These are phyloP conservation scores for Suhomyces maxii DNA, from an alignment of 1,139 yeast genomes.

Conservation along the genomic window DNA sequence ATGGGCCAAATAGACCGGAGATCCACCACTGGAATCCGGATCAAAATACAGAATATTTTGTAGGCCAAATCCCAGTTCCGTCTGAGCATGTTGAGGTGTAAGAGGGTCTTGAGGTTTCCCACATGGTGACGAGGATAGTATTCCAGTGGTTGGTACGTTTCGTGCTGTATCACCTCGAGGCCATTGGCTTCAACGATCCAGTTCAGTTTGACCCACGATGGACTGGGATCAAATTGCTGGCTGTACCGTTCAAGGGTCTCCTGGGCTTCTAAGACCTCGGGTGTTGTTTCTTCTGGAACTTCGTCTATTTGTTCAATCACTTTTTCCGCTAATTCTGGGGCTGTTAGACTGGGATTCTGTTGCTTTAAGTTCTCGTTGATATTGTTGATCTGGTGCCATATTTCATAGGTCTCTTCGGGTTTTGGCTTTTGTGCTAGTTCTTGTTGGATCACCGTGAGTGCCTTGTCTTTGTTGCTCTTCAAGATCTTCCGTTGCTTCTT, in stretches of 20 bases:
- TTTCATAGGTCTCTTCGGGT: constrained; percentile 42
- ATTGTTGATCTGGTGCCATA: constrained; percentile 32
- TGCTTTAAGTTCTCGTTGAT: constrained; percentile 14
- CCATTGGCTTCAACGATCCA: constrained; percentile 30
- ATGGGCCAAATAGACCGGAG: constrained; percentile 59
- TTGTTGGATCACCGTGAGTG: constrained; percentile 14
- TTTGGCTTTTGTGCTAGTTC: constrained; percentile 14
- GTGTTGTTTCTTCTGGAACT: constrained; percentile 14
- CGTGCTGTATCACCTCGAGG: constrained; percentile 31
- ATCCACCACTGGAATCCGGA: constrained; percentile 51
- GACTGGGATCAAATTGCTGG: constrained; percentile 22
- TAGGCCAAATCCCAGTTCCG: constrained; percentile 58
- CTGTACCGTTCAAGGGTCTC: constrained; percentile 18
- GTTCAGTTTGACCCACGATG: constrained; percentile 23
- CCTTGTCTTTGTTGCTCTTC: constrained; percentile 4
- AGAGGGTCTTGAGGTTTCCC: constrained; percentile 30
- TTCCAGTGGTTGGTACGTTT: constrained; percentile 7
- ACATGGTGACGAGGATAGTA: constrained; percentile 27
- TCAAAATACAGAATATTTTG: constrained; percentile 48
- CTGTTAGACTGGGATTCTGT: not conserved
- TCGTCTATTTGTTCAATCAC: constrained; percentile 4
- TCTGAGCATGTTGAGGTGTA: constrained; percentile 41
- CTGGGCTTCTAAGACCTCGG: constrained; percentile 10
- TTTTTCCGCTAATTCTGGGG: constrained; percentile 4
- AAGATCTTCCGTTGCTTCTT: constrained; percentile 1